These are phyloP conservation scores for Nemania sp. DNA, from an alignment of 2,329 filamentous ascomycete species.

Conservation along the genomic window DNA sequence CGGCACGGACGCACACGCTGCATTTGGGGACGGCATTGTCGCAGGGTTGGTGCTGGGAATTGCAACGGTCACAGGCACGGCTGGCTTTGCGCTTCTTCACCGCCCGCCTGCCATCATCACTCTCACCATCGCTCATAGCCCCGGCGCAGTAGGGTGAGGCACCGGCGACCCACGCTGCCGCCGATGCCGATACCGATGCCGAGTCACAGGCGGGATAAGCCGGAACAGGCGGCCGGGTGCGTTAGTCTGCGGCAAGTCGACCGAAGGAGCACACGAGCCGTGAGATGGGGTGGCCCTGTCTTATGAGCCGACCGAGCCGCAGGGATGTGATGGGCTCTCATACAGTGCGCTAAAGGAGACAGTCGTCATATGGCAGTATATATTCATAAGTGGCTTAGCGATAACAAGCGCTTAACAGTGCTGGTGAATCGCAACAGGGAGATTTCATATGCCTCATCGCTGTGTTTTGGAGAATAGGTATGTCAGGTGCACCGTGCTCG, in stretches of 20 bases:
- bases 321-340: no score
- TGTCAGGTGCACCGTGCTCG: neutral
- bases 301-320: slow-evolving; percentile 3
- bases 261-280: neutral
- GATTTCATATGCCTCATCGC: slow-evolving; percentile 4
- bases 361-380: neutral
- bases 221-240: neutral
- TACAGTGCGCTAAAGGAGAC: no score
- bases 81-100: slow-evolving; percentile 44
- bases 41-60: slow-evolving; percentile 52
- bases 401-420: slow-evolving; percentile 11
- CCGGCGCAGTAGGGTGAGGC: slow-evolving; percentile 29
- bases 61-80: slow-evolving; percentile 49
- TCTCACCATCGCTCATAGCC: slow-evolving; percentile 43
- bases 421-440: neutral
- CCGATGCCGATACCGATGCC: no score
- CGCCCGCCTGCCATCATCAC: slow-evolving; percentile 38
- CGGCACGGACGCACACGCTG: slow-evolving; percentile 47
- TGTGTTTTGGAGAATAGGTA: neutral
- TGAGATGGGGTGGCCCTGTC: neutral
- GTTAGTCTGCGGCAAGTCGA: neutral
- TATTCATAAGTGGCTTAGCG: slow-evolving; percentile 11
- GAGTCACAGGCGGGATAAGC: slow-evolving; percentile 5
- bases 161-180: slow-evolving; percentile 26
- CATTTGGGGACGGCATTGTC: slow-evolving; percentile 52